These are phyloP conservation scores for Pseudogymnoascus pannorum DNA, from an alignment of 2,329 filamentous ascomycete species.

Conservation along the genomic window DNA sequence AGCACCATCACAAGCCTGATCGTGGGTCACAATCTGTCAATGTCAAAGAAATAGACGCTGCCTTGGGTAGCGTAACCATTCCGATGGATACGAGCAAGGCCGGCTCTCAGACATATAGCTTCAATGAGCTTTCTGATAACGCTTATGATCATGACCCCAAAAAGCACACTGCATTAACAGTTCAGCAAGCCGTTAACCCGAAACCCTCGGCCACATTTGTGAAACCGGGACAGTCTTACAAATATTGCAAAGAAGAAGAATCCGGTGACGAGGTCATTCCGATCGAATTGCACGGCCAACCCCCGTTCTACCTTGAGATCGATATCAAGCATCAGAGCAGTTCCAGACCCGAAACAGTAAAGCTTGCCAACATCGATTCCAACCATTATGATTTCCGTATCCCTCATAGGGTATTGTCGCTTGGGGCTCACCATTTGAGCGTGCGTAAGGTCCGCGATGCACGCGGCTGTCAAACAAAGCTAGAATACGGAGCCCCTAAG, in stretches of 20 bases:
- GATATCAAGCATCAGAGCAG: conserved; percentile 88
- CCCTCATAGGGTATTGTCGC: conserved; percentile 73
- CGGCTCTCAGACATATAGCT: conserved; percentile 79
- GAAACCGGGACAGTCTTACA: conserved; percentile 87
- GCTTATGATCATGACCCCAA: conserved; percentile 71
- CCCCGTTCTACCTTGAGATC: conserved; percentile 85
- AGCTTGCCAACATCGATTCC: conserved; percentile 69
- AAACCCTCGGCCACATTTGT: conserved; percentile 75
- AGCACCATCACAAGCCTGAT: conserved; percentile 64
- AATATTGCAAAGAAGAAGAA: conserved; percentile 83
- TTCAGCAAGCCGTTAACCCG: conserved; percentile 79
- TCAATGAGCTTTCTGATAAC: conserved; percentile 73
- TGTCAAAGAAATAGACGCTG: conserved; percentile 68
- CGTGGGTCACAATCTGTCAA: conserved; percentile 58
- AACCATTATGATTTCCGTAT: conserved; percentile 74
- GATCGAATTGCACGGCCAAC: conserved; percentile 70
- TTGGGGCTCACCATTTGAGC: conserved; percentile 82
- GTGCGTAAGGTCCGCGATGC: conserved; percentile 86
- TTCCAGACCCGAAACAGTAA: conserved; percentile 70
- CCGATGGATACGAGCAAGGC: conserved; percentile 79
- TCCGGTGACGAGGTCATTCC: conserved; percentile 81
- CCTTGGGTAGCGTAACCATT: conserved; percentile 67
- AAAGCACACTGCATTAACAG: conserved; percentile 56
- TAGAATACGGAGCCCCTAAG: conserved; percentile 61
- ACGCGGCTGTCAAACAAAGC: conserved; percentile 75